Percentiles rank a stretch among this genome's conserved stretches.
These are phyloP conservation scores for Magnolia sinica DNA, from an alignment of 164 flowering plant species.

Conservation along the genomic window DNA sequence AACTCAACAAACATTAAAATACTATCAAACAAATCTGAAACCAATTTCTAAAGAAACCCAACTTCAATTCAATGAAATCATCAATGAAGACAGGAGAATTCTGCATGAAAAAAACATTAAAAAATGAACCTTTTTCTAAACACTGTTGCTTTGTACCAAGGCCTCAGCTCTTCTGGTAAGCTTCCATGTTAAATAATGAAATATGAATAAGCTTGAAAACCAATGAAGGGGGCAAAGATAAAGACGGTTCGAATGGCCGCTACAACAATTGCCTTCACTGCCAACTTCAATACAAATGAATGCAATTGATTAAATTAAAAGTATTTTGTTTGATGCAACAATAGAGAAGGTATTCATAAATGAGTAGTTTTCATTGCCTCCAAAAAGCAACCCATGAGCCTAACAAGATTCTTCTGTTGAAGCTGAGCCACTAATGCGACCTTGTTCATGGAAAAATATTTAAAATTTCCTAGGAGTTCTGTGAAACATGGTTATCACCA, in stretches of 20 bases:
- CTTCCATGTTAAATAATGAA: constrained; percentile 61
- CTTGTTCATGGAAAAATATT: constrained; percentile 18
- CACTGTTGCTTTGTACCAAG: no score
- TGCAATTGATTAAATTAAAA: not conserved
- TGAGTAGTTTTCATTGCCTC: constrained; percentile 32
- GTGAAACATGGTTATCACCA: no score
- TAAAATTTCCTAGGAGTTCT: no score
- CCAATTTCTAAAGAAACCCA: no score
- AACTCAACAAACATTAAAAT: no score
- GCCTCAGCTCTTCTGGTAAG: constrained; percentile 18
- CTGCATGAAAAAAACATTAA: constrained; percentile 11
- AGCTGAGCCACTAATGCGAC: constrained; percentile 35
- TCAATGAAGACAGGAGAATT: no score
- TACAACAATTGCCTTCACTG: constrained; percentile 36
- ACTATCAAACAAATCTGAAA: no score
- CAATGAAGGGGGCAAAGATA: constrained; percentile 63
- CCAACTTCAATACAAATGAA: constrained; percentile 42
- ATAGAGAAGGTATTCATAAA: constrained; percentile 31
- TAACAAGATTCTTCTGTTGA: constrained; percentile 43
- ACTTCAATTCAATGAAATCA: no score
- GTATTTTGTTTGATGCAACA: not conserved
- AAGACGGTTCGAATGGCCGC: constrained; percentile 51
- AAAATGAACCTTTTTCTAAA: constrained; percentile 12
- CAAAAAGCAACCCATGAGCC: constrained; percentile 35
- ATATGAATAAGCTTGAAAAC: constrained; percentile 89